Base-by-base conservation (phyloP, 2,329 filamentous ascomycete genomes). In the Epichloe coenophiala region DNA sequence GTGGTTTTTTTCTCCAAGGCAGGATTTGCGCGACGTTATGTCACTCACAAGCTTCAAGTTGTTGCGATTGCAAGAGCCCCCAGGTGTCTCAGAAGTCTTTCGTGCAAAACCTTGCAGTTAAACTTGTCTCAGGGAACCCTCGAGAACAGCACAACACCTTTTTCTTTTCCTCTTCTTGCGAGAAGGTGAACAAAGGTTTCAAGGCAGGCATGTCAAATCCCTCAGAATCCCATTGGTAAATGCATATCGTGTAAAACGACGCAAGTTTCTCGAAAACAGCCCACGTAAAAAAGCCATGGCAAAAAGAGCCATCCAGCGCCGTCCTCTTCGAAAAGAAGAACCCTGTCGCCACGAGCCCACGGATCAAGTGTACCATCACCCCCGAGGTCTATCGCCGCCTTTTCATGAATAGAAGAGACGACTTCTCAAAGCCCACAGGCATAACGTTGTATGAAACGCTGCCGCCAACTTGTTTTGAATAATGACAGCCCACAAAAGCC, bases 401-500 rank as follows among this genome's bases (percentile, higher is more conserved):
- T 66, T 54, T 54, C 49, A 56, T 60, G 65, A 69, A 68, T 65
- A 67, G 64, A 66, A 71, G 68, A 70, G 68, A 65, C 68, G 64
- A 65, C 65, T 71, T 71, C 70, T 72, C 73, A 74, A 75, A 76
- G 72, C 73, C 74, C 74, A 76, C 70, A 64, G 62, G 48, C 53
- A 48, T 36, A 39, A 31, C 36, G 38, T 42, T 38, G 31, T 41
- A 40, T 44, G 41, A 57, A 61, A 67, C 65, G 63, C 38, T 55
- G 51, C 54, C 51, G 48, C 50, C 59, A 61, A 65, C 62, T 62
- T 62, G 53, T 68, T 68, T 70, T 67, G 70, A 53, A 75, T 31
- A 73, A 73, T 70, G 72, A 77, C 71, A 74, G 75, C 74, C 75
- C 73, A 76, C 74, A 66, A 71, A 77, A 60, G 58, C 62, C 65